Percentiles rank a stretch among this genome's conserved stretches.
Conservation (phyloP, 2,329 filamentous ascomycete species). For the Phialemonium atrogriseum region DNA sequence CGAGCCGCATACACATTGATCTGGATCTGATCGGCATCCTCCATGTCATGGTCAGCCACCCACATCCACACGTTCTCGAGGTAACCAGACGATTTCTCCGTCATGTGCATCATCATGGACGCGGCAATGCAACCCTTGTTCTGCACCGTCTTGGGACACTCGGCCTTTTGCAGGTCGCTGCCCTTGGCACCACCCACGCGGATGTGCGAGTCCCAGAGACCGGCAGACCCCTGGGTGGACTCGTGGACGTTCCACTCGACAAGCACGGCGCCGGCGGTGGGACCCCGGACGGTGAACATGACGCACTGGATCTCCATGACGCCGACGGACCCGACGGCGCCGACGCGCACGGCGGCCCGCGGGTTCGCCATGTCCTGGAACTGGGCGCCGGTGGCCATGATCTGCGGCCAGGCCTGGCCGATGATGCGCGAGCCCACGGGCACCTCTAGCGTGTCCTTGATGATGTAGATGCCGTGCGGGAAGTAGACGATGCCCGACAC, state of each 20-base stretch:
- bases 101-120: constrained; percentile 43
- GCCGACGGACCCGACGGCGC: constrained; percentile 46
- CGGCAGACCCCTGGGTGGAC: constrained; percentile 26
- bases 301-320: constrained; percentile 55
- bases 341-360: constrained; percentile 48
- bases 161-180: constrained; percentile 8
- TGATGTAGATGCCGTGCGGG: constrained; percentile 35
- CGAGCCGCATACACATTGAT: constrained; percentile 26
- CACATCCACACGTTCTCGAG: constrained; percentile 53
- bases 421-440: constrained; percentile 35
- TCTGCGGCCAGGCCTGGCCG: constrained; percentile 35
- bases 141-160: constrained; percentile 14
- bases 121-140: constrained; percentile 50
- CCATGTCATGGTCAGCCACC: constrained; percentile 57
- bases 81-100: constrained; percentile 34
- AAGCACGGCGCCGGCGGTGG: constrained; percentile 51
- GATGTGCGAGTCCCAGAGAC: constrained; percentile 47
- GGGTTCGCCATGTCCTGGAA: constrained; percentile 46
- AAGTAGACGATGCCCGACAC: constrained; percentile 30
- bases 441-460: constrained; percentile 36
- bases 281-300: constrained; percentile 51
- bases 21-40: constrained; percentile 12
- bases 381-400: constrained; percentile 39
- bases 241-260: constrained; percentile 56
- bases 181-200: constrained; percentile 29